A percentile compares a stretch with the other conserved stretches of the same genome.
Conservation (phyloP, 148 eudicot species). For the Dysphania ambrosioides region DNA sequence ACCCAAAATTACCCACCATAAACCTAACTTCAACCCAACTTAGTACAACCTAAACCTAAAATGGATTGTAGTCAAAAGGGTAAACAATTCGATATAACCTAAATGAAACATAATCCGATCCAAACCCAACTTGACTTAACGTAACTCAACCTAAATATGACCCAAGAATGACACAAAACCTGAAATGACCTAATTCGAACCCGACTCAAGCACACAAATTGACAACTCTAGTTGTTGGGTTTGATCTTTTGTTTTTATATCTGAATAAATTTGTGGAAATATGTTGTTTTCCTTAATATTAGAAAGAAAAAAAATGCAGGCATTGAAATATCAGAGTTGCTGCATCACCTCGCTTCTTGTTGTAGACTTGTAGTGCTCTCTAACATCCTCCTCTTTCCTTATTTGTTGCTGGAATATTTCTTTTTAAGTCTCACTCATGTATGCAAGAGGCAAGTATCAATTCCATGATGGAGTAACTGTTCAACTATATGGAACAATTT, state of each 20-base stretch:
- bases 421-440: background rate
- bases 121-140: too few species aligned
- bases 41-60: too few species aligned
- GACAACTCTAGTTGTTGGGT: too few species aligned
- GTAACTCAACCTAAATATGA: too few species aligned
- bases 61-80: too few species aligned
- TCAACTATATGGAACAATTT: background rate
- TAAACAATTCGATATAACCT: too few species aligned
- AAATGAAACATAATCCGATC: too few species aligned
- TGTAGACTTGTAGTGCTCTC: background rate
- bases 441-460: background rate
- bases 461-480: background rate
- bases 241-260: background rate
- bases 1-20: too few species aligned
- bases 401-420: background rate
- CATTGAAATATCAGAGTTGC: background rate
- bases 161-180: too few species aligned
- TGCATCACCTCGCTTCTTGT: background rate
- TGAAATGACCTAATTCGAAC: too few species aligned
- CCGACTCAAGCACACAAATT: too few species aligned
- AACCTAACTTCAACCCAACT: too few species aligned
- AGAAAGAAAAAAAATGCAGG: background rate
- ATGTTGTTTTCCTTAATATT: background rate
- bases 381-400: background rate
- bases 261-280: background rate